phyloP scores from a whole-genome alignment of 1,139 yeast species.

The Spencermartinsiella ligniputridi region DNA sequence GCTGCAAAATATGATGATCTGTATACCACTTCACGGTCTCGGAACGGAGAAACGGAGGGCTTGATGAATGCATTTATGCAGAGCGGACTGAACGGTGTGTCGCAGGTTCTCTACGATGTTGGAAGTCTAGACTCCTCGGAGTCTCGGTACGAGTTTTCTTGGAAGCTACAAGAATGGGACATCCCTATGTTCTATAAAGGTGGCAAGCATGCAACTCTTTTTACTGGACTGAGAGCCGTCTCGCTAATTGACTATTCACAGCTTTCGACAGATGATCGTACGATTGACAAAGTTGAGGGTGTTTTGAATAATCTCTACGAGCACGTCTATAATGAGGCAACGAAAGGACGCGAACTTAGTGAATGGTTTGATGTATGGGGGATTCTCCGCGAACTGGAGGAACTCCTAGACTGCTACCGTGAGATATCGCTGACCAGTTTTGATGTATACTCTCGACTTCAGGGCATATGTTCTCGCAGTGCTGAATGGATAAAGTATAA shows the following conservation, averaged over 20 bases:
- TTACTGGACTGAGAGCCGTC: neutral
- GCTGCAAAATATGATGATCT: slow-evolving; percentile 54
- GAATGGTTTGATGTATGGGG: neutral
- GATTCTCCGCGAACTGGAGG: neutral
- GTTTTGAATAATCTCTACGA: neutral
- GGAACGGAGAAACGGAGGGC: slow-evolving; percentile 8
- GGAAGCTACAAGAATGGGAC: slow-evolving; percentile 75
- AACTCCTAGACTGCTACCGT: neutral
- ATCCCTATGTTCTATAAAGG: slow-evolving; percentile 39
- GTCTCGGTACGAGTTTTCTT: slow-evolving; percentile 46
- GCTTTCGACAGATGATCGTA: neutral
- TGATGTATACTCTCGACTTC: neutral
- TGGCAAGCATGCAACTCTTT: neutral
- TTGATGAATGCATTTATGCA: slow-evolving; percentile 40
- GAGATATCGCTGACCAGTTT: neutral
- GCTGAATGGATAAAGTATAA: slow-evolving; percentile 6
- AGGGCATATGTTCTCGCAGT: neutral
- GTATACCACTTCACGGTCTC: slow-evolving; percentile 1
- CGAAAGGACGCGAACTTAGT: neutral
- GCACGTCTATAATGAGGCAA: neutral
- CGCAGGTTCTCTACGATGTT: slow-evolving; percentile 29
- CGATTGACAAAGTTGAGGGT: neutral
- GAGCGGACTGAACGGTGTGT: slow-evolving; percentile 48
- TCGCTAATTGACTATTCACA: neutral
- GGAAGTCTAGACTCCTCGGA: slow-evolving; percentile 1